These are phyloP conservation scores for Suhomyces kilbournensis DNA, from an alignment of 805 yeast species.

Conservation along the genomic window DNA sequence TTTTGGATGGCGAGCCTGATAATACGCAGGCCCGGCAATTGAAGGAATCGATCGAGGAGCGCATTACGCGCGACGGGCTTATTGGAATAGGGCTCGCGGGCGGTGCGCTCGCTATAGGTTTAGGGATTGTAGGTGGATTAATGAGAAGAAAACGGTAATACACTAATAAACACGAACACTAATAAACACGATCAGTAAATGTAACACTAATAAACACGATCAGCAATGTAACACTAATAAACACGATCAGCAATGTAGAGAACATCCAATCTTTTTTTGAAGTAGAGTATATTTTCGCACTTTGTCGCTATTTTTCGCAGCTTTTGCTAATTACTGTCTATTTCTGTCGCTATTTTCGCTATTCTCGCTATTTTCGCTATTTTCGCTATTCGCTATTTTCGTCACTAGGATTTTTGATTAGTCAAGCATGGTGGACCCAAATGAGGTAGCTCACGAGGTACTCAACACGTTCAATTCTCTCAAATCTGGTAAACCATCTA, in stretches of 20 bases:
- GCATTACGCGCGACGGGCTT: constrained; percentile 81
- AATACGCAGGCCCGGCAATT: constrained; percentile 73
- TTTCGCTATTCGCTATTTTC: not conserved
- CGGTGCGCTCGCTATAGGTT: constrained; percentile 81
- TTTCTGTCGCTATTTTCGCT: too few species aligned
- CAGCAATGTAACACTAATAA: too few species aligned
- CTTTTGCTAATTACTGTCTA: too few species aligned
- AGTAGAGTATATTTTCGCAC: too few species aligned
- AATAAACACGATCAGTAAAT: too few species aligned
- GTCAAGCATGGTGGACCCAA: not conserved
- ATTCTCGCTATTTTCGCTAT: too few species aligned
- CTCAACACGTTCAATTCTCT: constrained; percentile 26
- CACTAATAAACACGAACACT: not conserved
- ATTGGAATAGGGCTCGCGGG: constrained; percentile 86
- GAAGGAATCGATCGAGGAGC: constrained; percentile 76
- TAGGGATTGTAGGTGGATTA: constrained; percentile 52
- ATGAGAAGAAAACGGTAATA: constrained; percentile 25
- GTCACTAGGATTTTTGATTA: too few species aligned
- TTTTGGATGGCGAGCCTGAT: constrained; percentile 78
- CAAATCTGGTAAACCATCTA: constrained; percentile 55
- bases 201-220: too few species aligned
- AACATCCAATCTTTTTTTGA: too few species aligned
- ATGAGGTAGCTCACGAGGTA: constrained; percentile 11
- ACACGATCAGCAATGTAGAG: too few species aligned
- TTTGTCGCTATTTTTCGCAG: constrained; percentile 1